Base-by-base conservation (phyloP, 352 stramenopile genomes). In the Globisporangium emineosum region DNA sequence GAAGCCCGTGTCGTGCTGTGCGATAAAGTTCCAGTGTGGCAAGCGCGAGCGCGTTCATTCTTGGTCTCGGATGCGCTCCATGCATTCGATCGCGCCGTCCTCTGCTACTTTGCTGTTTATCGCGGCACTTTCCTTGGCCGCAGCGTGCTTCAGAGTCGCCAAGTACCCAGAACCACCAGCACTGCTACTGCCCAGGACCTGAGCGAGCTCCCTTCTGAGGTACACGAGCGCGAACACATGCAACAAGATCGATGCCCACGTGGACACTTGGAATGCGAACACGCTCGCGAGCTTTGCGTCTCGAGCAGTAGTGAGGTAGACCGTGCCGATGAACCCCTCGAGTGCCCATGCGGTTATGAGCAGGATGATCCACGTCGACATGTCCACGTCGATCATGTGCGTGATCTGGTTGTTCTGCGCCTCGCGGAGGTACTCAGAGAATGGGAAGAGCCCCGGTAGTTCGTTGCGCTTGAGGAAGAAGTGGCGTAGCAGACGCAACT, bases 371-470 rank as follows among this genome's bases (percentile, higher is more conserved):
- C 78, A 93, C 68, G 79, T 88, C 8, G 76, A 83, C 19, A 87
- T 74, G 30, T 90, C 65, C 3, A 93, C 80, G 17, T 93, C 81
- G 40, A 93, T 88, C 73, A 93, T 84, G 63, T 93, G 76, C 17
- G 74, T 86, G 59, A 91, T 88, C 63, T 93, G 80, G 65, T 82
- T 89, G 17, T 87, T 79, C 68, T 91, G 80, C 2, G 79, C 81
- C 9, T 86, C 77, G 54, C 77, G 75, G 8, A 93, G 49, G 64
- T 91, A 91, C 63, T 93, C 91, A 62, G 76, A 77, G 63, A 89
- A 93, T 8, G 84, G 78, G 30, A 83, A 83, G 8, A 86, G 69
- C 55, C 85, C 69, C 0, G 79, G 79, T 0, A 88, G 61, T 8
- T 64, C 69, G 42, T 83, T 80, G 5, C 57, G 65, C 5, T 57